Evolutionary conservation across 352 stramenopile species (phyloP).

Genomic region (Phytophthora fragariae): DNA sequence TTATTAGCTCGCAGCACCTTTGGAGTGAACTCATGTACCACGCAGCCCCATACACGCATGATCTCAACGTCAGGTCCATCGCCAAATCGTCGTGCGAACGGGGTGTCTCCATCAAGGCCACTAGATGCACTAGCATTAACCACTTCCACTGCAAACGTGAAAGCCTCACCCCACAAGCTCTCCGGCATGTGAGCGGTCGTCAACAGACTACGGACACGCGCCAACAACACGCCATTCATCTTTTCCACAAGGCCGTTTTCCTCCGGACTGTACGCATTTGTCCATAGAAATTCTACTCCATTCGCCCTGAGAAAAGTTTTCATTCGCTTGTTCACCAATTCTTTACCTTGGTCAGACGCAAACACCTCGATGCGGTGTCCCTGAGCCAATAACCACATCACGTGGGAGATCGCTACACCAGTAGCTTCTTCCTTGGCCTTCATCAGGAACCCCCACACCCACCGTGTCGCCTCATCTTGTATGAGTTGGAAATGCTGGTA

Average conservation of each 20-base stretch:
- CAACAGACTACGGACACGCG: neutral
- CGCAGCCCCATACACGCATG: neutral
- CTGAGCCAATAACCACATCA: conserved; percentile 9
- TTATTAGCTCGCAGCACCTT: neutral
- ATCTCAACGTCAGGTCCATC: neutral
- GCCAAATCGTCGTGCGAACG: neutral
- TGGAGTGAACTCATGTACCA: neutral
- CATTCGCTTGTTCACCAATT: neutral
- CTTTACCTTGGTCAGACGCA: neutral
- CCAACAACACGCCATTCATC: neutral
- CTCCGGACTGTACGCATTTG: conserved; percentile 16
- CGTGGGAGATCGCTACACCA: neutral
- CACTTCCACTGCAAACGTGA: neutral
- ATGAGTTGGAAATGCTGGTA: neutral
- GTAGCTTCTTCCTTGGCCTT: neutral
- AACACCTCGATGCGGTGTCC: conserved; percentile 5
- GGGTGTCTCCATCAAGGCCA: neutral
- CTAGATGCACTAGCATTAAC: neutral
- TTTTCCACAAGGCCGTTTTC: conserved; percentile 1
- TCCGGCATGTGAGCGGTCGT: neutral
- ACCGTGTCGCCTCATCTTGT: neutral
- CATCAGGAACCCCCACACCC: conserved; percentile 6
- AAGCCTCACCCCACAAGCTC: neutral
- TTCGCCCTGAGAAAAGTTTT: conserved; percentile 8
- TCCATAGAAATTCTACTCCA: conserved; percentile 7